Conservation (phyloP, 2,329 filamentous ascomycete genomes). For the Eutypella sp. region DNA sequence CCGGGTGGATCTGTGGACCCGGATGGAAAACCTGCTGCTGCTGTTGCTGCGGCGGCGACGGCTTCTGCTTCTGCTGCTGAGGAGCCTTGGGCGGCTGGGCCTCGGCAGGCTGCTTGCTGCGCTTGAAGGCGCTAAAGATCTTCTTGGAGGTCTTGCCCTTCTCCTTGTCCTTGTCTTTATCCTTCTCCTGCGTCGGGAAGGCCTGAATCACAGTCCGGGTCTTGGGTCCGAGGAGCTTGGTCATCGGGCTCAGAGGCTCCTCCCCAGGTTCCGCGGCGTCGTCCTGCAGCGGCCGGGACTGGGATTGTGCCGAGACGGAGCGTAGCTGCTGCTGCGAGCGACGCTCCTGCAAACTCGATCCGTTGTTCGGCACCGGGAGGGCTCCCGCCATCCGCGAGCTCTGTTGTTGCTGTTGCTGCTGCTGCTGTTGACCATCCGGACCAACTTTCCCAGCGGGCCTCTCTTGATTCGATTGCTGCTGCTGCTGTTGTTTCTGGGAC, state of each 20-base stretch:
- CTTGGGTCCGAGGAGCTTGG: constrained; percentile 23
- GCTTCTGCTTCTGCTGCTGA: no score
- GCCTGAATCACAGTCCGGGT: constrained; percentile 11
- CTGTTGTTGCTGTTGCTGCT: no score
- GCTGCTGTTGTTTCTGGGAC: not conserved
- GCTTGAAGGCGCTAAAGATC: constrained; percentile 25
- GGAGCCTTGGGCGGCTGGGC: constrained; percentile 8
- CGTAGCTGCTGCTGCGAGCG: constrained; percentile 3
- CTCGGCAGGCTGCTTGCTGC: constrained; percentile 18
- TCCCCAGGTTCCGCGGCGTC: not conserved
- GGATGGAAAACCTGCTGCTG: constrained; percentile 3
- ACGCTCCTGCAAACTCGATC: not conserved
- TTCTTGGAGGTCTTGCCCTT: constrained; percentile 26
- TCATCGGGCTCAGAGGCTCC: constrained; percentile 13
- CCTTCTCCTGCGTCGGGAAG: constrained; percentile 8
- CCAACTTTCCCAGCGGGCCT: no score
- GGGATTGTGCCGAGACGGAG: constrained; percentile 8
- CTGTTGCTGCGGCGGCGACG: no score
- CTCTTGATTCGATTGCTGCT: not conserved
- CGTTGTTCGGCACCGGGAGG: constrained; percentile 1
- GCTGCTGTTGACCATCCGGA: no score
- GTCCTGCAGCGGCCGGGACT: constrained; percentile 16
- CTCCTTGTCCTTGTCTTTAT: constrained; percentile 25
- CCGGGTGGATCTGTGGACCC: constrained; percentile 8
- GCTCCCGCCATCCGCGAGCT: constrained; percentile 1